Conservation (phyloP, 805 yeast species). For the Schizosaccharomyces osmophilus region DNA sequence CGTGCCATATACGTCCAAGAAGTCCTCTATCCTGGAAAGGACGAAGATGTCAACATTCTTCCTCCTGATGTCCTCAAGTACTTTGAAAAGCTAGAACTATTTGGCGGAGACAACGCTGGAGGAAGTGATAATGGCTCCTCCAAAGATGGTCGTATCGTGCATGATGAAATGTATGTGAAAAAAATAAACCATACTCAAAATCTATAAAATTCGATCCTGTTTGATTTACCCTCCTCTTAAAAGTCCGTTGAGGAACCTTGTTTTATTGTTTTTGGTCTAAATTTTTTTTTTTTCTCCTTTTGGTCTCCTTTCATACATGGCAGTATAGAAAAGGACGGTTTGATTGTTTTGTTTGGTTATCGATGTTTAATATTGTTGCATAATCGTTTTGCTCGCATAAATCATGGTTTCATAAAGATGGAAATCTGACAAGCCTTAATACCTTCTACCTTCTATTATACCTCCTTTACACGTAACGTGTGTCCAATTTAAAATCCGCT, state of each 20-base stretch:
- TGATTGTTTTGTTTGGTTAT: background rate
- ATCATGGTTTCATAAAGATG: background rate
- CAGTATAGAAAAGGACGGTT: background rate
- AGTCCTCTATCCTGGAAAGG: constrained; percentile 1
- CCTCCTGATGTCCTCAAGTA: background rate
- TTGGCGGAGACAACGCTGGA: background rate
- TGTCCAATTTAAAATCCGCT: background rate
- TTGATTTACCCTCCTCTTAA: too few relatives aligned
- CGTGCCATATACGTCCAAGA: background rate
- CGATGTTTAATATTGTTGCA: background rate
- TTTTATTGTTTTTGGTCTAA: background rate
- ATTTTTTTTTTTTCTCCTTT: background rate
- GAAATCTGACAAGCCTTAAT: background rate
- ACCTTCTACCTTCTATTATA: background rate
- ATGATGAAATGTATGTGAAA: too few relatives aligned
- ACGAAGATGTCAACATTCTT: background rate
- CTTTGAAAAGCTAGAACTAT: background rate
- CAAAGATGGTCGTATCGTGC: too few relatives aligned
- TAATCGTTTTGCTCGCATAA: background rate
- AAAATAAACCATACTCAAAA: too few relatives aligned
- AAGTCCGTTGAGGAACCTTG: background rate
- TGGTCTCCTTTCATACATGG: background rate
- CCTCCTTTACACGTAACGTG: background rate
- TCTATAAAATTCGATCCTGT: too few relatives aligned
- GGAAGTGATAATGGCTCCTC: too few relatives aligned